Conservation (phyloP, 768 basidiomycete genomes). For the Calvatia gigantea region DNA sequence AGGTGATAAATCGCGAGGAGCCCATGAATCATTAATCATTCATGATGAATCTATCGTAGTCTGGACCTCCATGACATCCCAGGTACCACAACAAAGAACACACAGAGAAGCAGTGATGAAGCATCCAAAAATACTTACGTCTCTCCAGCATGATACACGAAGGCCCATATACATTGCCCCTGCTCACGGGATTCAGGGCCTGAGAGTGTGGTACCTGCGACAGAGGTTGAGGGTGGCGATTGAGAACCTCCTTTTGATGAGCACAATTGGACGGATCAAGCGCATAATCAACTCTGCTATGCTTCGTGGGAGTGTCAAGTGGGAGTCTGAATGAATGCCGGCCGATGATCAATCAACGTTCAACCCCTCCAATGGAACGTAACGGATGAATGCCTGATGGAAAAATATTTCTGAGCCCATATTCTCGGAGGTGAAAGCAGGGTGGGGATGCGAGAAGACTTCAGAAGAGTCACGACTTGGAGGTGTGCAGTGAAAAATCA, state of each 20-base stretch:
- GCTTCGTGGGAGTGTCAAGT: neutral
- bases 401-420: neutral
- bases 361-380: neutral
- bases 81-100: neutral
- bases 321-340: no score
- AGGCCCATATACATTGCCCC: no score
- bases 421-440: no score
- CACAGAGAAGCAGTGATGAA: neutral
- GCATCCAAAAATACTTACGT: neutral
- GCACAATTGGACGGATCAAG: slow-evolving; percentile 2
- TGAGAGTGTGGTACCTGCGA: neutral
- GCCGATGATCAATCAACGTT: slow-evolving; percentile 3
- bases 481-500: no score
- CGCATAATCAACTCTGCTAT: neutral
- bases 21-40: neutral
- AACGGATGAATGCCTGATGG: slow-evolving; percentile 2
- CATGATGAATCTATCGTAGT: neutral
- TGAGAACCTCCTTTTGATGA: neutral
- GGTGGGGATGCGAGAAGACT: no score
- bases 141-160: neutral
- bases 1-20: neutral
- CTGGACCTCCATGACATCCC: neutral
- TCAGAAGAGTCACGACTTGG: no score
- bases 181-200: neutral
- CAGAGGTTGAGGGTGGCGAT: neutral